Evolutionary conservation across 257 asterid genomes (phyloP), one percentile per base, ranked within the genome.

Genomic region (Ehretia macrophylla): DNA sequence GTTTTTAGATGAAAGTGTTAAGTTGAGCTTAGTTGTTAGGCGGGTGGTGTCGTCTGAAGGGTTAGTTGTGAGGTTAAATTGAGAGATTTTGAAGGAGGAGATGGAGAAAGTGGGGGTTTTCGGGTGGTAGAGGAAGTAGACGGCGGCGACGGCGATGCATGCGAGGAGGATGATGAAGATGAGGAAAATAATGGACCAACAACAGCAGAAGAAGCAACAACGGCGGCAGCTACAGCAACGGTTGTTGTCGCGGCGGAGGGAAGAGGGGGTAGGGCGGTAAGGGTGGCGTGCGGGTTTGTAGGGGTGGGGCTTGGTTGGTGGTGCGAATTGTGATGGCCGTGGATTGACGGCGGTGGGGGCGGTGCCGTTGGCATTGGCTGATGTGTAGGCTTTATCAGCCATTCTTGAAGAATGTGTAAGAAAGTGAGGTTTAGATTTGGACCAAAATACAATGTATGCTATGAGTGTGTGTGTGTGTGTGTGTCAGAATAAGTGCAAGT

Each of bases 41-140:
- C 66, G 79, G 5, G 94, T 77, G 60, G 86, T 54, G 60, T 79
- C 97, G 63, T 27, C 35, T 27, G 85, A 96, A 42, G 83, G 32
- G 46, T 81, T 69, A 56, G 91, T 83, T 72, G 92, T 75, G 68
- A 91, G 89, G 71, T 88, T 88, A 60, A 85, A 82, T 0, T 80
- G 38, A 5, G 90, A 61, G 69, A 91, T 64, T 51, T 77, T 91
- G 45, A 91, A 68, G 45, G 92, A 79, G 40, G 87, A 72, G 63
- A 85, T 75, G 6, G 96, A 77, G 84, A 86, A 83, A 0, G 58
- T 8, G 0, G 97, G 95, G 49, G 69, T 83, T 60, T 69, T 89
- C 47, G 97, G 97, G 60, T 74, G 86, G 87, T 86, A 86, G 48
- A 89, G 86, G n/a, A 51, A 74, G 84, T 84, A 86, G 67, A 89